These are phyloP conservation scores for Ophiostoma pallidulum DNA, from an alignment of 2,329 filamentous ascomycete genomes.

Conservation along the genomic window DNA sequence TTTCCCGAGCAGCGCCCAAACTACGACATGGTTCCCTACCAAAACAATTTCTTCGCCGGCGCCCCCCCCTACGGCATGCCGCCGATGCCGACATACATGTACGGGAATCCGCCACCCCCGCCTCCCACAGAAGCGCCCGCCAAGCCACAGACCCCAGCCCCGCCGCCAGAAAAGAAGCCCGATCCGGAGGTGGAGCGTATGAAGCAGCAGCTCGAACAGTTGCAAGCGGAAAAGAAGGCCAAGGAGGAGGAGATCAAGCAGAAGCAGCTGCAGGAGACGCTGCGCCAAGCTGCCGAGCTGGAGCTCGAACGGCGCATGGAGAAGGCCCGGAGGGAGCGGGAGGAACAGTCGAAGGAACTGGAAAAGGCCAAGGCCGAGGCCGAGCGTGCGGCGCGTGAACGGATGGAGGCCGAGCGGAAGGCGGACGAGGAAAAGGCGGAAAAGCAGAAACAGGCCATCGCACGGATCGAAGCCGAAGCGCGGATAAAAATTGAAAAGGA, in stretches of 20 bases:
- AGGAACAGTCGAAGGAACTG: conserved; percentile 37
- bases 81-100: conserved; percentile 31
- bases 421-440: conserved; percentile 27
- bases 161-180: conserved; percentile 27
- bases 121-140: conserved; percentile 34
- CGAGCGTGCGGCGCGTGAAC: conserved; percentile 32
- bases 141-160: conserved; percentile 30
- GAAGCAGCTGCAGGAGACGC: conserved; percentile 32
- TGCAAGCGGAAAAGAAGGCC: conserved; percentile 37
- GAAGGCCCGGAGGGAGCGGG: conserved; percentile 30
- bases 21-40: conserved; percentile 45
- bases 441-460: conserved; percentile 26
- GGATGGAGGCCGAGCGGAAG: conserved; percentile 30
- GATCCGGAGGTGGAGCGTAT: conserved; percentile 52
- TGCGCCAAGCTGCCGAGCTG: conserved; percentile 24
- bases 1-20: conserved; percentile 32
- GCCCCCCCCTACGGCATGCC: conserved; percentile 23
- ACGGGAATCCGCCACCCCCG: conserved; percentile 30
- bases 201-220: conserved; percentile 46
- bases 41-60: conserved; percentile 26
- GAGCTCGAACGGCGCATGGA: conserved; percentile 19
- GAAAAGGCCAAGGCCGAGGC: conserved; percentile 38
- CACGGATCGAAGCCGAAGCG: conserved; percentile 25
- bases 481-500: conserved; percentile 32
- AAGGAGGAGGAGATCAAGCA: conserved; percentile 37